Percentiles rank a stretch among this genome's conserved stretches.
These are phyloP conservation scores for Penicillium macrosclerotiorum DNA, from an alignment of 495 filamentous ascomycete species.

Conservation along the genomic window DNA sequence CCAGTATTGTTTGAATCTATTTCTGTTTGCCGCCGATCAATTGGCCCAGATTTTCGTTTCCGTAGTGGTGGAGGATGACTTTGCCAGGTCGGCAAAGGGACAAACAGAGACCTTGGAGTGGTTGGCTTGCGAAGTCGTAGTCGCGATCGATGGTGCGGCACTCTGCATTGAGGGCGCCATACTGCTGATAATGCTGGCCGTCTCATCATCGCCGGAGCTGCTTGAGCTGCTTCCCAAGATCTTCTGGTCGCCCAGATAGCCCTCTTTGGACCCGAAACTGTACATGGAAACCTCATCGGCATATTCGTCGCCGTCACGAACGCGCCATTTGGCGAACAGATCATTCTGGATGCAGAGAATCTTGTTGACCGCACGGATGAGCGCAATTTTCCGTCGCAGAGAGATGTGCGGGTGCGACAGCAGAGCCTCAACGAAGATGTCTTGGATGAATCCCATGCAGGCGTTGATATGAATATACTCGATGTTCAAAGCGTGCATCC, in stretches of 20 bases:
- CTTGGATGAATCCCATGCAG: conserved; percentile 66
- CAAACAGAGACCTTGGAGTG: conserved; percentile 22
- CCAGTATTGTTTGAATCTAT: neutral
- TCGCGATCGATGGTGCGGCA: neutral
- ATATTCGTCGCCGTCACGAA: conserved; percentile 69
- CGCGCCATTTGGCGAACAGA: conserved; percentile 73
- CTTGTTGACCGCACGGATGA: conserved; percentile 63
- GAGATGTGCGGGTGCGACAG: conserved; percentile 64
- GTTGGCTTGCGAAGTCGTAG: neutral
- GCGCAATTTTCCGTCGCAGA: conserved; percentile 61
- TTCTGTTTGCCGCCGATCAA: conserved; percentile 6
- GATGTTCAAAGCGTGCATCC: conserved; percentile 63
- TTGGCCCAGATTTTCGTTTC: conserved; percentile 43
- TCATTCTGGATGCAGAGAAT: conserved; percentile 77
- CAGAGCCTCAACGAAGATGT: conserved; percentile 71
- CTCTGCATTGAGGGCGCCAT: conserved; percentile 16
- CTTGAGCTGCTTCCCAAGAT: conserved; percentile 38
- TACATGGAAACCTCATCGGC: conserved; percentile 55
- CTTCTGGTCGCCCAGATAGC: conserved; percentile 54
- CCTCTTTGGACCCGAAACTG: conserved; percentile 56
- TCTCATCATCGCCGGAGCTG: conserved; percentile 36
- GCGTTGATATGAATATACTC: conserved; percentile 75
- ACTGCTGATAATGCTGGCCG: conserved; percentile 29
- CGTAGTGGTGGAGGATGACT: conserved; percentile 15
- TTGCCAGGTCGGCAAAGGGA: conserved; percentile 36